These are phyloP conservation scores for Xylaria sp. DNA, from an alignment of 2,329 filamentous ascomycete genomes.

Conservation along the genomic window DNA sequence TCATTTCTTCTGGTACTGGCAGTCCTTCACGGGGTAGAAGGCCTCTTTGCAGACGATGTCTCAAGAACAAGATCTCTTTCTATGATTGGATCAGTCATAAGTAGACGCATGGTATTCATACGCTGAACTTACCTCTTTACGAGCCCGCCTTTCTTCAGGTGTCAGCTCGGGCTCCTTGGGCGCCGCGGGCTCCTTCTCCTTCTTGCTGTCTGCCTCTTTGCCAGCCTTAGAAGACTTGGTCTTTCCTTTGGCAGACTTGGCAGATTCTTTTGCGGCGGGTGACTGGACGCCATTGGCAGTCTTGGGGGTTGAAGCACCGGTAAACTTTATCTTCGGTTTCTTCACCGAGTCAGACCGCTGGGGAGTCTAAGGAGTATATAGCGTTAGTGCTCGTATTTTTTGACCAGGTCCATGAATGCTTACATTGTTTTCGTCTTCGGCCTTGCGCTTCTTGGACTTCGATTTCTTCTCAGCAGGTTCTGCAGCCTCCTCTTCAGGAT, in stretches of 20 bases:
- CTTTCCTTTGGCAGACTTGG: conserved; percentile 67
- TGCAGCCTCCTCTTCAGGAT: conserved; percentile 64
- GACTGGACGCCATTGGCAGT: conserved; percentile 70
- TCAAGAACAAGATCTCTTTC: conserved; percentile 88
- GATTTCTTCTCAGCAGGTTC: conserved; percentile 54
- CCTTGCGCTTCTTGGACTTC: conserved; percentile 87
- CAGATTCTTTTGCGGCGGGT: conserved; percentile 51
- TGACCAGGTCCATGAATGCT: conserved; percentile 44
- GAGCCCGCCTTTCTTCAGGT: conserved; percentile 66
- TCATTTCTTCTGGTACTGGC: conserved; percentile 89
- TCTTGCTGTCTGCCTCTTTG: conserved; percentile 61
- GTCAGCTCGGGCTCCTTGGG: conserved; percentile 68
- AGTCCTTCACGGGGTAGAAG: conserved; percentile 85
- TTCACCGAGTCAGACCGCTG: conserved; percentile 71
- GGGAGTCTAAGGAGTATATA: conserved; percentile 57
- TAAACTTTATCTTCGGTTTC: conserved; percentile 75
- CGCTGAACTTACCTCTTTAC: conserved; percentile 65
- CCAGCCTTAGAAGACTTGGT: conserved; percentile 62
- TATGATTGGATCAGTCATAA: conserved; percentile 55
- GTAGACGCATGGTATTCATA: neutral
- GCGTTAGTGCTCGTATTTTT: conserved; percentile 17
- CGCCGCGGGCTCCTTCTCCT: conserved; percentile 58
- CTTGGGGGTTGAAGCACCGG: conserved; percentile 75
- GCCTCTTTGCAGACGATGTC: conserved; percentile 94
- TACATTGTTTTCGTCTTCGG: conserved; percentile 79